Base-by-base conservation (phyloP, 345 rosid species). In the Trapa bicornis region DNA sequence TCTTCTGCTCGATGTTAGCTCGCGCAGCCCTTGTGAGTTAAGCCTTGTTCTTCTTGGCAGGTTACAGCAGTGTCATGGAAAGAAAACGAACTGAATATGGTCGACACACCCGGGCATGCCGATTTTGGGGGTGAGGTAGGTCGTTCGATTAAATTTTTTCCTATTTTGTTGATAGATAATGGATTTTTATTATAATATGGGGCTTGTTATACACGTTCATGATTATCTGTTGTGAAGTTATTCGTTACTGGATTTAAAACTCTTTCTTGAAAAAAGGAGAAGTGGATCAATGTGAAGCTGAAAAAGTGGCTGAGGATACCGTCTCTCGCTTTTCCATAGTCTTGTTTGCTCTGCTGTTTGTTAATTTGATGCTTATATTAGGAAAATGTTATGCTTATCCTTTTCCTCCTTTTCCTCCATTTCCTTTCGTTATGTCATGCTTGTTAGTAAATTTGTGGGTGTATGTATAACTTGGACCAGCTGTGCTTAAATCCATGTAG, bases 51-150 rank as follows among this genome's bases (percentile, higher is more conserved):
- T 16, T 32, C 15, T 32, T 58, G 32, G 63, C 63, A 93, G 98
- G 97, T 94, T 72, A 94, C 99, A 6, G 79, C 96, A 1, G 63
- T 94, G 69, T 70, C 82, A 48, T 94, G 99, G 99, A 91, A 81
- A 73, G 97, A 87, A 41, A 79, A 81, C 63, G 99, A 91, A 76
- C 86, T 94, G 39, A 94, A 94, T 83, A 91, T 91, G 97, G 99
- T 94, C 13, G 99, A 91, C 76, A 91, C 99, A 35, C 99, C 99
- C 60, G 99, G 99, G 70, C 99, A 94, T 82, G 99, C 99, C 10
- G 99, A 94, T 80, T 94, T 94, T 83, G 96, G 99, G 69, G 99
- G 97, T 61, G 99, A 94, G 76, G 97, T 94, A 86, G 79, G 95
- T 67, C 8, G 5, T 43, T 11, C 0, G 56, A 50, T 50, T 15